Percentiles rank a stretch among this genome's conserved stretches.
Evolutionary conservation across 345 rosid genomes (phyloP).

Genomic region (Eucalyptus marginata): DNA sequence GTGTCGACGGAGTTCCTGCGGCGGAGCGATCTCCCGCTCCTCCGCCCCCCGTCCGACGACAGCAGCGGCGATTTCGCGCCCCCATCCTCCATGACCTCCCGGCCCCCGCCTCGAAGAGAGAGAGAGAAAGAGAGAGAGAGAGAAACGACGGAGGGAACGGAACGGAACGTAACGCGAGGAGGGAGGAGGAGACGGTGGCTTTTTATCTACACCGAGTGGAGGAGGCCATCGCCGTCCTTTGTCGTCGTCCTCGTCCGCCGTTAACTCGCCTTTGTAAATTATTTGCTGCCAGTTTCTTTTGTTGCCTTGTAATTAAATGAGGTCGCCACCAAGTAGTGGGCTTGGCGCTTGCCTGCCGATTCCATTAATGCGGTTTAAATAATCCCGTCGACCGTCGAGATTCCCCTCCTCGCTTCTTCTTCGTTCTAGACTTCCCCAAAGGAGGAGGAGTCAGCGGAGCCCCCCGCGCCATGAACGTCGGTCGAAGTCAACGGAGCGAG

Average conservation of each 20-base stretch:
- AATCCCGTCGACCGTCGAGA: background rate
- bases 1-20: constrained; percentile 22
- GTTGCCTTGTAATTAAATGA: background rate
- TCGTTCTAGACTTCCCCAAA: background rate
- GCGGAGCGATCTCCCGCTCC: constrained; percentile 1
- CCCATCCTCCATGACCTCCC: background rate
- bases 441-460: background rate
- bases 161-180: too few species aligned
- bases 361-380: background rate
- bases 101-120: background rate
- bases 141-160: too few species aligned
- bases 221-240: background rate
- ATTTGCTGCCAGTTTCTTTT: background rate
- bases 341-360: fast-evolving
- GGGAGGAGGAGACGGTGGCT: background rate
- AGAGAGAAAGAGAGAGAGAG: background rate
- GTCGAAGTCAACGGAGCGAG: background rate
- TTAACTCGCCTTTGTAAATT: background rate
- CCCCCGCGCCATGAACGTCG: background rate
- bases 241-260: background rate
- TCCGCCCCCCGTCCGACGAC: background rate
- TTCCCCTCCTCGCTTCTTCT: background rate
- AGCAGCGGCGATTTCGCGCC: constrained; percentile 16
- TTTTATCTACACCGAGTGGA: background rate
- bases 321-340: background rate